Conservation (phyloP, 1,284 basidiomycete genomes). For the Puccinia coronata region DNA sequence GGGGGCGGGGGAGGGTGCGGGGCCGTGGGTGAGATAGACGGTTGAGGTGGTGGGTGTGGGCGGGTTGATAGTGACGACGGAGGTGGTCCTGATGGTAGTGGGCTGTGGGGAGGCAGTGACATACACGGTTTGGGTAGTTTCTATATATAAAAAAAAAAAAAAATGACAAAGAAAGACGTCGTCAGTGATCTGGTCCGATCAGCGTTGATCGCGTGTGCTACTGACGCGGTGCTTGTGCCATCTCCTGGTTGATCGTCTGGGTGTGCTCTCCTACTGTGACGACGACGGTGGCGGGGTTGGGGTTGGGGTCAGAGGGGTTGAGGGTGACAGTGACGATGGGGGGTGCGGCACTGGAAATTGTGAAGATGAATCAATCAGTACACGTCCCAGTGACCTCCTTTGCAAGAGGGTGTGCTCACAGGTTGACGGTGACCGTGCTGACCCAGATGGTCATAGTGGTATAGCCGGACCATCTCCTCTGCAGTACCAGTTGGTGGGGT, state of each 20-base stretch:
- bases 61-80: not conserved
- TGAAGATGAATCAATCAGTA: not conserved
- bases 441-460: slow-evolving; percentile 44
- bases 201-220: not conserved
- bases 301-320: slow-evolving; percentile 1
- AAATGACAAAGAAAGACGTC: no score
- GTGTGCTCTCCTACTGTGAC: slow-evolving; percentile 38
- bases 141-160: not conserved
- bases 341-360: not conserved
- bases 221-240: not conserved
- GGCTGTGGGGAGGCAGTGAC: slow-evolving; percentile 6
- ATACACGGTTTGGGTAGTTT: slow-evolving; percentile 33
- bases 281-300: slow-evolving; percentile 12
- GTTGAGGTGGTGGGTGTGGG: slow-evolving; percentile 5
- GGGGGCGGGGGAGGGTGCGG: not conserved
- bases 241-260: slow-evolving; percentile 26
- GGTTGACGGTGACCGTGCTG: slow-evolving; percentile 39
- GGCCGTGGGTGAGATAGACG: not conserved
- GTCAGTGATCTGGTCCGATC: no score
- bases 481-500: slow-evolving; percentile 14
- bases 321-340: slow-evolving; percentile 39
- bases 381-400: not conserved
- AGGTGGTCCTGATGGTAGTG: slow-evolving; percentile 35
- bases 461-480: slow-evolving; percentile 29
- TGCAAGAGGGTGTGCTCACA: not conserved